Percentiles rank a stretch among this genome's conserved stretches.
Evolutionary conservation across 1,284 basidiomycete species (phyloP).

Genomic region (Apiotrichum akiyoshidainum): DNA sequence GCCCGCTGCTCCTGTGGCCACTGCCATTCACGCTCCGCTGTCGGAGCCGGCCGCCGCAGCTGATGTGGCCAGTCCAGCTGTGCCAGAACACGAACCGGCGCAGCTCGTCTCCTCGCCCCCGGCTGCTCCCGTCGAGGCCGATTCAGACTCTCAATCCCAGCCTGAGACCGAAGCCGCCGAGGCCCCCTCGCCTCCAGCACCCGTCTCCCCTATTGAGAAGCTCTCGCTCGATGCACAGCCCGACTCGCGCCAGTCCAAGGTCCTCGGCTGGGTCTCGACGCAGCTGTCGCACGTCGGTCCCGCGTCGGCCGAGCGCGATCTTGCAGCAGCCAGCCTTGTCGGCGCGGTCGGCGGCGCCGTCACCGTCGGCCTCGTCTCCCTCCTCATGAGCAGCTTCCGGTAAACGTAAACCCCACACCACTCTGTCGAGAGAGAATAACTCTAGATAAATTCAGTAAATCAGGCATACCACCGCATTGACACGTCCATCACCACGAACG

Average conservation of each 20-base stretch:
- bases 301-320: constrained; percentile 30
- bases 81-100: too few species aligned
- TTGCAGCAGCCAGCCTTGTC: constrained; percentile 21
- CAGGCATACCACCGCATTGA: background rate
- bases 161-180: too few species aligned
- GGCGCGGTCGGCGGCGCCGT: constrained; percentile 20
- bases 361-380: constrained; percentile 3
- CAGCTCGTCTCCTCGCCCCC: too few species aligned
- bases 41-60: too few species aligned
- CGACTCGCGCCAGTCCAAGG: background rate
- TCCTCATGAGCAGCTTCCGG: background rate
- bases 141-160: too few species aligned
- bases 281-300: constrained; percentile 24
- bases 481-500: too few species aligned
- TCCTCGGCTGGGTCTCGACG: constrained; percentile 12
- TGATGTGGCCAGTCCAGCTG: too few species aligned
- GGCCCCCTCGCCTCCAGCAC: too few species aligned
- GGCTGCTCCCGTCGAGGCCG: too few species aligned
- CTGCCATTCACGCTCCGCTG: background rate
- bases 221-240: background rate
- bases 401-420: background rate
- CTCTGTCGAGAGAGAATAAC: background rate
- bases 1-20: background rate
- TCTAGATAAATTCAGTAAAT: background rate
- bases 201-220: constrained; percentile 8